Evolutionary conservation across 495 filamentous ascomycete species (phyloP).

Genomic region (Letharia columbiana): DNA sequence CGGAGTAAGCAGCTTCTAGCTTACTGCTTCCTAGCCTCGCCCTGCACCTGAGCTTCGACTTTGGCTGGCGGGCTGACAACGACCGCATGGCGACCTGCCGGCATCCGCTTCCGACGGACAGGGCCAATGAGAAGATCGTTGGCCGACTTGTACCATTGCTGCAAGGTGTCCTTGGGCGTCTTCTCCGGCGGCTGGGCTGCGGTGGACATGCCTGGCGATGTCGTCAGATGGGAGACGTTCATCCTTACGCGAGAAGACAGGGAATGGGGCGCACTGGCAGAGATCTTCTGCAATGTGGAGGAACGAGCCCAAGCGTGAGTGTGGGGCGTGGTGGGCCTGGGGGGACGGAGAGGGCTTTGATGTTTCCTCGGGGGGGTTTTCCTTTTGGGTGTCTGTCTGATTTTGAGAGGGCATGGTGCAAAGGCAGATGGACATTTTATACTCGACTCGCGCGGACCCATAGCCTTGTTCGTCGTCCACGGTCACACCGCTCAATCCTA

Average conservation of each 20-base stretch:
- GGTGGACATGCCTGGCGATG: neutral
- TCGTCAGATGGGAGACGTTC: neutral
- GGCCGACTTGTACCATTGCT: conserved; percentile 9
- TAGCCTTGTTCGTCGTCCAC: neutral
- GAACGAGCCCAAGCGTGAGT: neutral
- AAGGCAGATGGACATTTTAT: neutral
- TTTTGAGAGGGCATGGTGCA: neutral
- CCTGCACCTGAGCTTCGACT: neutral
- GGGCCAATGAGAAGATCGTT: conserved; percentile 6
- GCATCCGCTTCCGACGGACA: conserved; percentile 15
- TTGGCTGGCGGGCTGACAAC: neutral
- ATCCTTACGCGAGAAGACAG: neutral
- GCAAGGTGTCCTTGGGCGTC: neutral
- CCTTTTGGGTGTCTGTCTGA: too few species aligned
- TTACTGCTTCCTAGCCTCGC: conserved; percentile 5
- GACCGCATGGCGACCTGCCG: conserved; percentile 11
- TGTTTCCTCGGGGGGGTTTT: neutral
- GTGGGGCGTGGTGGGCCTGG: too few species aligned
- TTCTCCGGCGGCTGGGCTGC: neutral
- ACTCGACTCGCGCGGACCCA: neutral
- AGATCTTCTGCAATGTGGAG: neutral
- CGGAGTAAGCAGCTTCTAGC: too few species aligned
- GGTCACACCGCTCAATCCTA: neutral
- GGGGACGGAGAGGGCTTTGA: too few species aligned
- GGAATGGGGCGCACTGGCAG: neutral